Evolutionary conservation across 2,329 filamentous ascomycete species (phyloP), one percentile per base, ranked within the genome.

Genomic region (Saccharata proteae): DNA sequence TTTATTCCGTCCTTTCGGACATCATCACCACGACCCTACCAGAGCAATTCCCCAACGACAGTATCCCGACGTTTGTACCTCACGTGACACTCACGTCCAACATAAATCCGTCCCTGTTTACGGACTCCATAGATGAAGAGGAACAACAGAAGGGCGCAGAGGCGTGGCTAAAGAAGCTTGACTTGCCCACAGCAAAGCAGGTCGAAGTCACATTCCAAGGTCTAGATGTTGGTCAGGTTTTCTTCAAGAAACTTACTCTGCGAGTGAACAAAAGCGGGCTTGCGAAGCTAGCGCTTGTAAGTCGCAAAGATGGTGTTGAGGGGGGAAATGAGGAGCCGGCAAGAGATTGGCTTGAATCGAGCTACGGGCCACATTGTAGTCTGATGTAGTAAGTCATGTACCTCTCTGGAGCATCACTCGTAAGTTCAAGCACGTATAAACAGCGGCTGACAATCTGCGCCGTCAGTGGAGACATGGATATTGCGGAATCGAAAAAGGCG

Each of bases 301-400:
- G 37, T 5, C 48, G 49, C 26, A 45, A 55, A 20, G 36, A 34
- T 12, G 33, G 42, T 9, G 52, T 54, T 8, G 38, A 46, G 6
- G 44, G 36, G 12, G 41, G 36, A 7, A 45, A 49, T 5, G 38
- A 43, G n/a, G 9, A 18, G n/a, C 20, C 19, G 4, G 32, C 46
- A 2, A 34, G 39, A 17, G 34, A 30, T 6, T 60, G 57, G 57
- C 45, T 41, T 4, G 40, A 48, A 6, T 38, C 49, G 17, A 30
- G 32, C 19, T 62, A 54, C 35, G 39, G 36, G 30, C 57, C 58
- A 21, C 58, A 62, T 47, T 38, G 55, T 26, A 59, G 54, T 37
- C 38, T 62, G 32, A 39, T 61, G 34, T 61, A 61, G 56, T 59
- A 43, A 43, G 56, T 54, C n/a, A n/a, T n/a, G n/a, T n/a, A n/a